A percentile compares a stretch with the other conserved stretches of the same genome.
Conservation (phyloP, 176 grass and related monocot genomes). For the Tillandsia fasciculata region DNA sequence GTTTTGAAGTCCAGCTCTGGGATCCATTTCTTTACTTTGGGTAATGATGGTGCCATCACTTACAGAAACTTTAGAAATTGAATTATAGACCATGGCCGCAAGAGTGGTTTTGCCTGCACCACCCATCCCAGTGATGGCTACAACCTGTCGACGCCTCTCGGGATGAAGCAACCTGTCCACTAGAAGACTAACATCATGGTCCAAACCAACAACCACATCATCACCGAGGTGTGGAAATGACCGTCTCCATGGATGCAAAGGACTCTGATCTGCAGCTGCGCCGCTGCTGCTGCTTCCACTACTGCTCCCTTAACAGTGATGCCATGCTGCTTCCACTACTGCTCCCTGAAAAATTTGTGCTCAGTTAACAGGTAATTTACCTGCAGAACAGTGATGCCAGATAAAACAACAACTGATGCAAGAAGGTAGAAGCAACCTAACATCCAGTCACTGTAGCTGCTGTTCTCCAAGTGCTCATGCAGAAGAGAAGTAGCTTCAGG, state of each 20-base stretch:
- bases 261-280: too few relatives aligned
- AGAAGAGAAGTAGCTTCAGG: not conserved
- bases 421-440: conserved; percentile 54
- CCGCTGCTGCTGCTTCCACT: too few relatives aligned
- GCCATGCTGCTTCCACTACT: too few relatives aligned
- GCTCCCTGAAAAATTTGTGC: not conserved
- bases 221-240: not conserved
- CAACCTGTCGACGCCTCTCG: not conserved
- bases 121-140: conserved; percentile 1
- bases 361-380: conserved; percentile 16
- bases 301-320: too few relatives aligned
- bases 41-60: fast-evolving
- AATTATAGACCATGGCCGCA: not conserved
- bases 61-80: not conserved
- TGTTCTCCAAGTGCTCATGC: not conserved
- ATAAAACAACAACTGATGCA: conserved; percentile 15
- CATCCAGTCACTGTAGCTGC: conserved; percentile 36
- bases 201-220: not conserved
- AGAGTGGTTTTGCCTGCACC: not conserved
- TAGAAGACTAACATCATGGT: not conserved
- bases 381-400: conserved; percentile 42
- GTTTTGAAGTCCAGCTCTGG: not conserved
- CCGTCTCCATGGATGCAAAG: not conserved
- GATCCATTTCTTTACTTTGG: not conserved
- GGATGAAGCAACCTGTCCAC: not conserved